Percentiles rank a stretch among this genome's conserved stretches.
Conservation (phyloP, 2,329 filamentous ascomycete species). For the Epicoccum sorghinum region DNA sequence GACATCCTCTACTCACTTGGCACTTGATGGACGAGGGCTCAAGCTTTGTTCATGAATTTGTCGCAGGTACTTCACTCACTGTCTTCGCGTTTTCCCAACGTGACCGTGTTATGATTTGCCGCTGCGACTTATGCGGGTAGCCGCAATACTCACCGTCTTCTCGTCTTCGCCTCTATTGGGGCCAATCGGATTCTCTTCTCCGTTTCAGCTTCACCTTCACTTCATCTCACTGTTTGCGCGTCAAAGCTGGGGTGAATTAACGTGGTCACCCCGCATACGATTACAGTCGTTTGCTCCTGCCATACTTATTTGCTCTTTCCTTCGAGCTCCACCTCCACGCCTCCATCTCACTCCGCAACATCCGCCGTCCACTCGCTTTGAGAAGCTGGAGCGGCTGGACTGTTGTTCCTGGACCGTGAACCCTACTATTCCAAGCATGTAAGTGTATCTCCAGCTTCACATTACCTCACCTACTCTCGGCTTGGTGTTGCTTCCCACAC, state of each 20-base stretch:
- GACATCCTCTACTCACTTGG: too few relatives aligned
- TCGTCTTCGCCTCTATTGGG: neutral
- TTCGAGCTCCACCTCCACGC: neutral
- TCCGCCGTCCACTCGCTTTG: neutral
- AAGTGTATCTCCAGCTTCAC: too few relatives aligned
- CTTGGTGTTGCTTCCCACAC: too few relatives aligned
- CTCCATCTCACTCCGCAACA: neutral
- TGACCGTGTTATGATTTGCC: neutral
- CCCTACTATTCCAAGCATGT: too few relatives aligned
- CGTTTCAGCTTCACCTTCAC: conserved; percentile 12
- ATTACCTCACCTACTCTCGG: too few relatives aligned
- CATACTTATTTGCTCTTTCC: conserved; percentile 5
- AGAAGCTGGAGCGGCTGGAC: neutral
- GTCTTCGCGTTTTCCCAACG: too few relatives aligned
- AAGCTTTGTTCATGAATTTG: too few relatives aligned
- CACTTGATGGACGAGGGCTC: too few relatives aligned
- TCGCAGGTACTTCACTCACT: too few relatives aligned
- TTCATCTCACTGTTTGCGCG: neutral
- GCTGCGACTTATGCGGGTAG: conserved; percentile 4
- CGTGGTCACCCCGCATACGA: conserved; percentile 4
- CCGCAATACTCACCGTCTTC: conserved; percentile 1
- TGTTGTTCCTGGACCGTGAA: neutral
- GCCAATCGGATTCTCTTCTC: neutral
- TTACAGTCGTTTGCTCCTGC: conserved; percentile 16
- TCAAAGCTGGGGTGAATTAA: too few relatives aligned